Conservation (phyloP, 2,329 filamentous ascomycete species). For the Cordyceps fumosorosea region DNA sequence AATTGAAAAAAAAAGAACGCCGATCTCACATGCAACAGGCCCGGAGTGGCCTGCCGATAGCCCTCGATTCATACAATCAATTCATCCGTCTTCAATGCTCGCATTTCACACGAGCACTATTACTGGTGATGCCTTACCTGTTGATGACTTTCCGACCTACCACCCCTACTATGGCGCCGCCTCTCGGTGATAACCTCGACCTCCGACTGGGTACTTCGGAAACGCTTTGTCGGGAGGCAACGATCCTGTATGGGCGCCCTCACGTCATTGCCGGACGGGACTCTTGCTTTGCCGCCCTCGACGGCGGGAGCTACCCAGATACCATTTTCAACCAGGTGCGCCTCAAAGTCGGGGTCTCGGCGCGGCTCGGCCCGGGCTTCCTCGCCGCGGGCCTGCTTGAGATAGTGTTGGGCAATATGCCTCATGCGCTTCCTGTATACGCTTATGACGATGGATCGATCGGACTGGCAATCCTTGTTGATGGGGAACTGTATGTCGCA, state of each 20-base stretch:
- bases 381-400: slow-evolving; percentile 14
- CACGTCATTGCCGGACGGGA: neutral
- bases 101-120: neutral
- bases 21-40: neutral
- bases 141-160: neutral
- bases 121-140: neutral
- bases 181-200: neutral
- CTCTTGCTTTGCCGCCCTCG: neutral
- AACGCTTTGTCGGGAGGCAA: neutral
- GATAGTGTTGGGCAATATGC: slow-evolving; percentile 43
- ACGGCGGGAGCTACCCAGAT: neutral
- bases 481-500: slow-evolving; percentile 30
- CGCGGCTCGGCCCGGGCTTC: slow-evolving; percentile 18
- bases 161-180: neutral
- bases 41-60: neutral
- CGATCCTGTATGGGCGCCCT: neutral
- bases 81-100: neutral
- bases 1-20: neutral
- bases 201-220: neutral
- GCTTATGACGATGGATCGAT: neutral
- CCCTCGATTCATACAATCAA: neutral
- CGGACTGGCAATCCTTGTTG: slow-evolving; percentile 23
- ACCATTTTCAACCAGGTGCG: slow-evolving; percentile 26
- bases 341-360: slow-evolving; percentile 35
- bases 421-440: slow-evolving; percentile 33